These are phyloP conservation scores for Zarea fungicola DNA, from an alignment of 2,329 filamentous ascomycete species.

Conservation along the genomic window DNA sequence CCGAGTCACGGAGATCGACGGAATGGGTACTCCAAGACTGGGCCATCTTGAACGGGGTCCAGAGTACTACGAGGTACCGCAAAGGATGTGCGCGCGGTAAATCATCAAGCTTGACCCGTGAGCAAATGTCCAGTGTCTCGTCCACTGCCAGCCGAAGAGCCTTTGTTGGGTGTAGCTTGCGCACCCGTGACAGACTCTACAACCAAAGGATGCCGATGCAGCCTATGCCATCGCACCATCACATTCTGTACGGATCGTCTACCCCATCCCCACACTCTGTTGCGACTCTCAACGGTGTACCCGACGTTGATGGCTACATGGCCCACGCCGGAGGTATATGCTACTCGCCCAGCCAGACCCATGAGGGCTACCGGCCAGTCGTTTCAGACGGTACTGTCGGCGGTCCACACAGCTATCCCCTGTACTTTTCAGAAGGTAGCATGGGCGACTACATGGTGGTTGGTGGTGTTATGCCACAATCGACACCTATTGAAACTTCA, in stretches of 20 bases:
- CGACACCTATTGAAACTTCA: not conserved
- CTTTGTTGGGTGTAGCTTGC: not conserved
- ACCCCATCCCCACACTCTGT: not conserved
- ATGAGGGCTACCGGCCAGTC: not conserved
- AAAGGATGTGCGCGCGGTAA: constrained; percentile 22
- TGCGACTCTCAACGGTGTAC: no score
- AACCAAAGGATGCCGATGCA: not conserved
- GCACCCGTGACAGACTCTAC: not conserved
- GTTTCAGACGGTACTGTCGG: not conserved
- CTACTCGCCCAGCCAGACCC: not conserved
- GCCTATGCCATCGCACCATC: not conserved
- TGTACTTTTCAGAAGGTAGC: not conserved
- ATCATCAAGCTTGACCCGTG: not conserved
- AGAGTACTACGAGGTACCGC: constrained; percentile 79
- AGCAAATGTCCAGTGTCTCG: not conserved
- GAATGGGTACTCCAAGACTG: constrained; percentile 73
- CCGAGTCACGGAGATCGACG: constrained; percentile 50
- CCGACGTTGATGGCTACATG: constrained; percentile 5
- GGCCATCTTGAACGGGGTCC: constrained; percentile 65
- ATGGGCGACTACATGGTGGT: constrained; percentile 1
- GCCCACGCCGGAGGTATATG: not conserved
- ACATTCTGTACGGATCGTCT: not conserved
- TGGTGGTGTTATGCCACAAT: not conserved
- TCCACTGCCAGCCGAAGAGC: not conserved
- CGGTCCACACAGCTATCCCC: not conserved